Evolutionary conservation across 2,329 filamentous ascomycete genomes (phyloP).

Genomic region (Cercospora berteroae): DNA sequence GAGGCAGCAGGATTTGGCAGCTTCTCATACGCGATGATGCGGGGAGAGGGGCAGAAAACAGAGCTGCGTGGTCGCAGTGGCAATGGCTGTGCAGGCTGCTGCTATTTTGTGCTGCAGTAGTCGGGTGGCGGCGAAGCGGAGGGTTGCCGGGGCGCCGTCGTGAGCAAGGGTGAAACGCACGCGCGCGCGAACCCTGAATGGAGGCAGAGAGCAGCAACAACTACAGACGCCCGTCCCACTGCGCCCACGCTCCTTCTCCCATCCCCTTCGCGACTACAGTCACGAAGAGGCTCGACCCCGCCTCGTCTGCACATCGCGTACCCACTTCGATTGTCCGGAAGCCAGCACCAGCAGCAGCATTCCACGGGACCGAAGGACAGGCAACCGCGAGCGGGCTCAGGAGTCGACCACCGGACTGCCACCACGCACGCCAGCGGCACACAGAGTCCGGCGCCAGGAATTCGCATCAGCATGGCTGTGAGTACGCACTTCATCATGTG

Average conservation of each 20-base stretch:
- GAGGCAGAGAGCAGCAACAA: background rate
- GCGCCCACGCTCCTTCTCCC: background rate
- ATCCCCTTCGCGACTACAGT: background rate
- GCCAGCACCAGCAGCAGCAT: background rate
- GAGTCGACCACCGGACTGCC: background rate
- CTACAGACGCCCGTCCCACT: background rate
- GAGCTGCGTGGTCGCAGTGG: background rate
- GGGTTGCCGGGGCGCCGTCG: background rate
- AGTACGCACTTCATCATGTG: slow-evolving; percentile 9
- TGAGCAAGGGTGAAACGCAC: background rate
- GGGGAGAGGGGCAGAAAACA: background rate
- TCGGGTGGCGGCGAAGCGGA: background rate
- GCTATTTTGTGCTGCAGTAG: background rate
- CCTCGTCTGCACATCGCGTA: background rate
- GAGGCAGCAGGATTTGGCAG: slow-evolving; percentile 3
- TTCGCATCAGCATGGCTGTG: slow-evolving; percentile 18
- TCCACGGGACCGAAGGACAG: background rate
- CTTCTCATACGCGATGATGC: background rate
- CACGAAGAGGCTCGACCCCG: background rate
- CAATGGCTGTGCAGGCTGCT: background rate
- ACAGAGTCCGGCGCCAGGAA: slow-evolving; percentile 18
- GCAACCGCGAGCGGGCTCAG: background rate
- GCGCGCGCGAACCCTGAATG: slow-evolving; percentile 1
- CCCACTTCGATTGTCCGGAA: background rate
- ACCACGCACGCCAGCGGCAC: background rate